These are phyloP conservation scores for Hymenoscyphus scutula DNA, from an alignment of 2,329 filamentous ascomycete genomes.

Conservation along the genomic window DNA sequence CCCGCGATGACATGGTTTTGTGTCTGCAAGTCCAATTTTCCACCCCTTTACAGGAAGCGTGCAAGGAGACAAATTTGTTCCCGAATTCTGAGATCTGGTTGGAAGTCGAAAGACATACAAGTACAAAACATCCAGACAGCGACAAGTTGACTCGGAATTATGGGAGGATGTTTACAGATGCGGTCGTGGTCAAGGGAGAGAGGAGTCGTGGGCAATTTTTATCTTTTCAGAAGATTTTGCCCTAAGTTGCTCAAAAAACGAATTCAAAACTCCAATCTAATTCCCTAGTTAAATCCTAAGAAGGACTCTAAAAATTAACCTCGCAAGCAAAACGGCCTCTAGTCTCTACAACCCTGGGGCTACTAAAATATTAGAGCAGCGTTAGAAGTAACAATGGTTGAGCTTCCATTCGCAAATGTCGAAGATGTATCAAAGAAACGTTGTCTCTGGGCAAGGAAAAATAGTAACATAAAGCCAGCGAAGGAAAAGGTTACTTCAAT, in stretches of 20 bases:
- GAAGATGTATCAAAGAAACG: background rate
- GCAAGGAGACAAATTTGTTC: no score
- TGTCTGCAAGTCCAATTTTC: no score
- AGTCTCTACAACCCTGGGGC: conserved; percentile 11
- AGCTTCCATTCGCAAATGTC: conserved; percentile 15
- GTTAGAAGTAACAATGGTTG: conserved; percentile 18
- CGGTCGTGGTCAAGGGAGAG: background rate
- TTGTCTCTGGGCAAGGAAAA: no score
- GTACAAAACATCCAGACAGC: no score
- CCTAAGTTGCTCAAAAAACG: conserved; percentile 7
- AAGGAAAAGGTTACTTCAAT: no score
- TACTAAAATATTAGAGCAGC: background rate
- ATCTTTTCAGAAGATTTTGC: conserved; percentile 13
- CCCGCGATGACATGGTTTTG: no score
- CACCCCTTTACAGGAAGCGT: no score
- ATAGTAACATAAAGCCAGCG: no score
- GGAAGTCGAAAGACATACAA: no score
- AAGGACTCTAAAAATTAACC: background rate
- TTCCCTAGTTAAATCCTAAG: background rate
- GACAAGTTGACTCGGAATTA: no score
- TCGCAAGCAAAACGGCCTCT: background rate
- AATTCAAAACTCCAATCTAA: no score
- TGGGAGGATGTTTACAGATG: conserved; percentile 14
- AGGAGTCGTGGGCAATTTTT: conserved; percentile 17
- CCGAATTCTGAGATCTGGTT: no score